phyloP scores from a whole-genome alignment of 768 basidiomycete genomes.

The Termitomyces sp. region DNA sequence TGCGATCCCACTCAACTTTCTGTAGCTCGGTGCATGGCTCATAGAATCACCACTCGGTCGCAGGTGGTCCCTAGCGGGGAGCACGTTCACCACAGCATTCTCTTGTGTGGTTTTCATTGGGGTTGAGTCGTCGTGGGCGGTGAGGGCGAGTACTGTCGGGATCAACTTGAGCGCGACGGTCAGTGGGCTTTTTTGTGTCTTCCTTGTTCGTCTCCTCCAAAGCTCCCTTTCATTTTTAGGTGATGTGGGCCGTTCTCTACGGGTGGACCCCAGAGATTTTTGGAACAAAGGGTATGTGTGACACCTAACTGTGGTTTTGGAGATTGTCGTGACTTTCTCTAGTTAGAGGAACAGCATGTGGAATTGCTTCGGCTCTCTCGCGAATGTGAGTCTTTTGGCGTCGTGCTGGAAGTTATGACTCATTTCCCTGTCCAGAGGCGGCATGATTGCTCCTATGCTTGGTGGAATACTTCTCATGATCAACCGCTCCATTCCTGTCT shows the following conservation, averaged over 20 bases:
- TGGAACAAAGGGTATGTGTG: conserved; percentile 58
- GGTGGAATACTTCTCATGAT: conserved; percentile 71
- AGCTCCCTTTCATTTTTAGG: conserved; percentile 26
- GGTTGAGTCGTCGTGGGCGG: conserved; percentile 50
- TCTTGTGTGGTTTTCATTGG: conserved; percentile 68
- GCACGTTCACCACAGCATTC: conserved; percentile 69
- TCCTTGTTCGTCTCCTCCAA: neutral
- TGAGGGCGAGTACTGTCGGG: conserved; percentile 66
- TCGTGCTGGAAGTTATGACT: neutral
- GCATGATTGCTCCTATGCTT: conserved; percentile 81
- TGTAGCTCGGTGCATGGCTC: conserved; percentile 79
- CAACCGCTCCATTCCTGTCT: conserved; percentile 68
- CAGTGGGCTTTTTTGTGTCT: conserved; percentile 13
- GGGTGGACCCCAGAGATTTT: conserved; percentile 92
- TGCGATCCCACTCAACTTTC: neutral
- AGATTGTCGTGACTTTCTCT: conserved; percentile 3
- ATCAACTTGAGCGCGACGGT: conserved; percentile 76
- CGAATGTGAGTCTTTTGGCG: conserved; percentile 52
- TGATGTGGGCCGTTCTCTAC: conserved; percentile 87
- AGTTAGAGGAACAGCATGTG: conserved; percentile 87
- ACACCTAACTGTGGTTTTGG: neutral
- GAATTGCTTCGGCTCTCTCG: conserved; percentile 81
- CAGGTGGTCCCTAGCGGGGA: conserved; percentile 66
- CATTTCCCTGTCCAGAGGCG: conserved; percentile 49
- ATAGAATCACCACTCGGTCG: conserved; percentile 69